Evolutionary conservation across 2,329 filamentous ascomycete genomes (phyloP).

Genomic region (Colletotrichum falcatum): DNA sequence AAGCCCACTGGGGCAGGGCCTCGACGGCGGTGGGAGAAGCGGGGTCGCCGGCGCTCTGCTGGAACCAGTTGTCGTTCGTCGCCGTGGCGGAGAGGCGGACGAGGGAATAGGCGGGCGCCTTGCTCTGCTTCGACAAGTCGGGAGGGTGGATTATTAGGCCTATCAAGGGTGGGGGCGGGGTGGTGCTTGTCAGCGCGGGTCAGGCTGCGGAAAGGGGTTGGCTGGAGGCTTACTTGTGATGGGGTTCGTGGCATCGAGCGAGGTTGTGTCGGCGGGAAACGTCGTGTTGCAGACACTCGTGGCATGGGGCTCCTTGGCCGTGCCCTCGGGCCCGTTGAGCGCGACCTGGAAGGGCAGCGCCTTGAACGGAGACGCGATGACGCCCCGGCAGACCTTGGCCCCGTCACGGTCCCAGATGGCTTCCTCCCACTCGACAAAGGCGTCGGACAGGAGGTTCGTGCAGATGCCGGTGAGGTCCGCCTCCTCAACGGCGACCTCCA

Average conservation of each 20-base stretch:
- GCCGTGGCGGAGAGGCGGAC: conserved; percentile 65
- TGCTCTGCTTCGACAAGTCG: conserved; percentile 46
- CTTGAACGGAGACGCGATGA: conserved; percentile 64
- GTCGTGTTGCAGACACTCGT: conserved; percentile 60
- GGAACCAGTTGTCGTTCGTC: conserved; percentile 64
- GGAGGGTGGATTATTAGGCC: conserved; percentile 62
- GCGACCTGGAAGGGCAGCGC: conserved; percentile 64
- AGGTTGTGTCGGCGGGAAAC: conserved; percentile 53
- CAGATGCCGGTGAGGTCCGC: conserved; percentile 62
- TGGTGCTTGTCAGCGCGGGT: neutral
- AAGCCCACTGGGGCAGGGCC: conserved; percentile 56
- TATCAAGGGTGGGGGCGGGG: conserved; percentile 43
- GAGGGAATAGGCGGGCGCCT: conserved; percentile 62
- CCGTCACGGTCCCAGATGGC: conserved; percentile 56
- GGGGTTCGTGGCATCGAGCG: conserved; percentile 54
- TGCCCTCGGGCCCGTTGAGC: conserved; percentile 48
- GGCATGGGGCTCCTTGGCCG: conserved; percentile 51
- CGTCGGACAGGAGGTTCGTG: conserved; percentile 61
- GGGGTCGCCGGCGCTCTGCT: conserved; percentile 58
- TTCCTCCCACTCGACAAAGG: conserved; percentile 69
- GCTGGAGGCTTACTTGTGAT: conserved; percentile 55
- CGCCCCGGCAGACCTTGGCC: conserved; percentile 60
- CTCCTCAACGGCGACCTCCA: conserved; percentile 54
- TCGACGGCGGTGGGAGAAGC: conserved; percentile 38
- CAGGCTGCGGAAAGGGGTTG: conserved; percentile 43